Conservation (phyloP, 1,284 basidiomycete species). For the Apiotrichum brassicae region DNA sequence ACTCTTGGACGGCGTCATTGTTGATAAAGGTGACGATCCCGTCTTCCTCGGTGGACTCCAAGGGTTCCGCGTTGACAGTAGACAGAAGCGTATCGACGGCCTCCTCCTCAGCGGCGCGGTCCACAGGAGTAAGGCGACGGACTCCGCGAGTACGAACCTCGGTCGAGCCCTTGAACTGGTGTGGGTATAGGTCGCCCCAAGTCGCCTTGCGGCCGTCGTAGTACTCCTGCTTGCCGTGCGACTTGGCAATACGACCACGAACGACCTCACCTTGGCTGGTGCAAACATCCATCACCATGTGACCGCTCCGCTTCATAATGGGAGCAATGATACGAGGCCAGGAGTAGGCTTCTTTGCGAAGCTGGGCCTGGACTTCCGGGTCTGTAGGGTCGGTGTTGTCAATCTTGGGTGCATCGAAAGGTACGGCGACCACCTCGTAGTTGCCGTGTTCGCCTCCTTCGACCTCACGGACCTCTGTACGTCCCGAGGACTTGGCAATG, state of each 20-base stretch:
- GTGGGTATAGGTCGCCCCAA: constrained; percentile 96
- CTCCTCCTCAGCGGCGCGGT: constrained; percentile 7
- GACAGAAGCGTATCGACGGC: background rate
- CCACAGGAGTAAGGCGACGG: constrained; percentile 25
- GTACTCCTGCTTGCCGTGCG: constrained; percentile 87
- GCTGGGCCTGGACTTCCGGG: constrained; percentile 11
- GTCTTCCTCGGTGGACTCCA: background rate
- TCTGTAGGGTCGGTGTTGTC: background rate
- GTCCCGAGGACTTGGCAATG: constrained; percentile 22
- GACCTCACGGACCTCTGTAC: constrained; percentile 26
- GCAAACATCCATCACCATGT: constrained; percentile 88
- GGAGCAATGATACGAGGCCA: constrained; percentile 91
- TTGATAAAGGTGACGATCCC: background rate
- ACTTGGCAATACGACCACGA: constrained; percentile 82
- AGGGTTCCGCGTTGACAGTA: background rate
- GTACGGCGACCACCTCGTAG: constrained; percentile 20
- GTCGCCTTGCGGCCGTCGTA: constrained; percentile 88
- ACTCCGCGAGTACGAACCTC: constrained; percentile 54
- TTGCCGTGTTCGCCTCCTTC: constrained; percentile 32
- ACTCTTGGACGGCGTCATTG: background rate
- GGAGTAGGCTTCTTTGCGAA: constrained; percentile 53
- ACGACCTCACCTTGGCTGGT: constrained; percentile 75
- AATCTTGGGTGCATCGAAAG: background rate
- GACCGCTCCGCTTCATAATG: constrained; percentile 85
- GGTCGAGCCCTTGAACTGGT: constrained; percentile 65